Evolutionary conservation across 768 basidiomycete genomes (phyloP).

Genomic region (Tulasnella sp.): DNA sequence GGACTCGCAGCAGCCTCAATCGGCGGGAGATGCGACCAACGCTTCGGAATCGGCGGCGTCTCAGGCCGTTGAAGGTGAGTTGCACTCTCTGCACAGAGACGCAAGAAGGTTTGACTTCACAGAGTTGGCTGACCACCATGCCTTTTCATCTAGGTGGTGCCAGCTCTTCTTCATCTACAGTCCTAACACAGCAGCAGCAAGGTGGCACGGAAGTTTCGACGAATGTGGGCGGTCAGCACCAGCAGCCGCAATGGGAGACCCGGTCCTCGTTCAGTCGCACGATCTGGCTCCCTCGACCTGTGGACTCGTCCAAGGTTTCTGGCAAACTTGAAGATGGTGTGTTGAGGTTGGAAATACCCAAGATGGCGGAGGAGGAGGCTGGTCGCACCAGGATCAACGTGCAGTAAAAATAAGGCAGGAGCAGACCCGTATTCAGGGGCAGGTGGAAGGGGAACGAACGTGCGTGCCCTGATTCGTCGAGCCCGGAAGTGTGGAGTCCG

Average conservation of each 20-base stretch:
- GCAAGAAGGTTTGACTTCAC: not conserved
- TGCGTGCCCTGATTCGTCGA: not conserved
- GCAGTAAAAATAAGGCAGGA: not conserved
- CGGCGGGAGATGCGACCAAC: not conserved
- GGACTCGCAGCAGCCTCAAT: not conserved
- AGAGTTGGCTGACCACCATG: not conserved
- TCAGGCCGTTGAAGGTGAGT: conserved; percentile 14
- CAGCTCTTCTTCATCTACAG: not conserved
- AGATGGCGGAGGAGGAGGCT: conserved; percentile 26
- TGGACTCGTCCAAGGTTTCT: conserved; percentile 28
- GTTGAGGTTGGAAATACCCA: conserved; percentile 29
- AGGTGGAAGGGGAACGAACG: not conserved
- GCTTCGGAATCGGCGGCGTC: conserved; percentile 2
- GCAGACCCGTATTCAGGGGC: not conserved
- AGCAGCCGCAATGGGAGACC: conserved; percentile 17
- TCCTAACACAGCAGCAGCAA: not conserved
- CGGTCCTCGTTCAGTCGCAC: conserved; percentile 30
- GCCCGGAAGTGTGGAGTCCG: not conserved
- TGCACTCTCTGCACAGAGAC: not conserved
- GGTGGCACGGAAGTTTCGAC: not conserved
- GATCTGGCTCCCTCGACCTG: conserved; percentile 29
- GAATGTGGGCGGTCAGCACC: too few species aligned
- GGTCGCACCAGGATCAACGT: conserved; percentile 12
- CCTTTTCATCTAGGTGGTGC: not conserved
- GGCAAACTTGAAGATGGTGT: conserved; percentile 33